Evolutionary conservation across 352 stramenopile genomes (phyloP), one percentile per base, ranked within the genome.

Genomic region (Phytophthora sansomeana): DNA sequence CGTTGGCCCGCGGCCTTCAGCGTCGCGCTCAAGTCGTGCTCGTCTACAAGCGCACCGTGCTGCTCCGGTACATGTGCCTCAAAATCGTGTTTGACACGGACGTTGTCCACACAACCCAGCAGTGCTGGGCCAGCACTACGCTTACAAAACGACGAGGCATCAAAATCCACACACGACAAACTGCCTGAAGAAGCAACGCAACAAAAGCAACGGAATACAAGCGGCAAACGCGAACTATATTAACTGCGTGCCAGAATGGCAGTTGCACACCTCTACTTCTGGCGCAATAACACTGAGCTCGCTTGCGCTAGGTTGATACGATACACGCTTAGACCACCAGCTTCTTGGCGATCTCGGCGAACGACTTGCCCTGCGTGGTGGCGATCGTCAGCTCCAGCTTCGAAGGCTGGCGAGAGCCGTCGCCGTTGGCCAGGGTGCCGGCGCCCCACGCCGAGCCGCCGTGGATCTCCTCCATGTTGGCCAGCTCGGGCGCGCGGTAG

Each of bases 311-410:
- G n/a, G n/a, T n/a, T 30, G 51, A 59, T 59, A 59, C 16, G 28
- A 61, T 44, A 21, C 4, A 33, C 14, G 17, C 44, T 58, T 85
- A 86, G 26, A 71, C 75, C 16, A 81, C 69, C 39, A 97, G 75
- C 72, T 93, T 93, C 77, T 88, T 90, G 62, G 81, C 78, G 19
- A 95, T 77, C 17, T 51, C 36, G 6, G 83, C 85, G 68, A 97
- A 97, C 67, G 83, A 79, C 54, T 65, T 65, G 57, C 57, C 57
- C 47, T 65, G 57, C 57, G 47, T 58, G 2, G 46, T 58, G 36
- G 57, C 57, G 3, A 65, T 28, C 26, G 46, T 44, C 57, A 52
- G 33, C 57, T 65, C 57, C 35, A 65, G 57, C 57, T 65, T 65
- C 57, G 57, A 65, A 26, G 28, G 26, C 54, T 61, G 54, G 41